phyloP scores from a whole-genome alignment of 495 filamentous ascomycete species.

The Xylaria telfairii region DNA sequence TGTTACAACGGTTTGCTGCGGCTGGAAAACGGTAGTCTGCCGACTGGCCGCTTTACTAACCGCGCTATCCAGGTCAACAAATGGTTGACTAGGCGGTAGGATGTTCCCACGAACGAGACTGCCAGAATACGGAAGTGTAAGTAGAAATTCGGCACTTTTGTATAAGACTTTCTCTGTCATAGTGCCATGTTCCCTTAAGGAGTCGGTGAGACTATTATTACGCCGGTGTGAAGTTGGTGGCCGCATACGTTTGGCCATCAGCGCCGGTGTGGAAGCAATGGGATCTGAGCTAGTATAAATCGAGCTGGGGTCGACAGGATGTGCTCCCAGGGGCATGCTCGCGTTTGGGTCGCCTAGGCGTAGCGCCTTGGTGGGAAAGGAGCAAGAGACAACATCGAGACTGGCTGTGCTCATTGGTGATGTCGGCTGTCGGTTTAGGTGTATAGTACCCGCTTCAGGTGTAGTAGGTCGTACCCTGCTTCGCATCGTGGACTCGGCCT shows the following conservation, averaged over 20 bases:
- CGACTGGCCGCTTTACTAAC: conserved; percentile 51
- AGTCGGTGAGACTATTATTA: conserved; percentile 75
- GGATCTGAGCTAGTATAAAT: conserved; percentile 51
- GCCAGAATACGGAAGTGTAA: conserved; percentile 74
- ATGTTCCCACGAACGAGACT: conserved; percentile 84
- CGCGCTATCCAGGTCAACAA: conserved; percentile 73
- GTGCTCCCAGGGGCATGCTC: conserved; percentile 60
- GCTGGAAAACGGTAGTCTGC: conserved; percentile 58
- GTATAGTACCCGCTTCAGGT: conserved; percentile 42
- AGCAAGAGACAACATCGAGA: conserved; percentile 78
- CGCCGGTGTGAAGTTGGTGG: conserved; percentile 55
- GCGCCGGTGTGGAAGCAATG: conserved; percentile 58
- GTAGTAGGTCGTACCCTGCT: conserved; percentile 48
- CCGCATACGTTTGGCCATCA: conserved; percentile 59
- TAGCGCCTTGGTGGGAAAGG: conserved; percentile 71
- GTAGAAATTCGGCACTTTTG: conserved; percentile 61
- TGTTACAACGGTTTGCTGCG: conserved; percentile 36
- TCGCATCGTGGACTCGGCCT: conserved; percentile 51
- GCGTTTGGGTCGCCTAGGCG: conserved; percentile 52
- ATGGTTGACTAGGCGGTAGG: conserved; percentile 76
- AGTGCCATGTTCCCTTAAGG: conserved; percentile 74
- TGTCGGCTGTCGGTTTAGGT: conserved; percentile 43
- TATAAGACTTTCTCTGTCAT: conserved; percentile 53
- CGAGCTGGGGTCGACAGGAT: conserved; percentile 65
- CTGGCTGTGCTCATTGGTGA: conserved; percentile 61